Percentiles rank a stretch among this genome's conserved stretches.
Conservation (phyloP, 23 red algal genomes). For the Chondrus crispus region DNA sequence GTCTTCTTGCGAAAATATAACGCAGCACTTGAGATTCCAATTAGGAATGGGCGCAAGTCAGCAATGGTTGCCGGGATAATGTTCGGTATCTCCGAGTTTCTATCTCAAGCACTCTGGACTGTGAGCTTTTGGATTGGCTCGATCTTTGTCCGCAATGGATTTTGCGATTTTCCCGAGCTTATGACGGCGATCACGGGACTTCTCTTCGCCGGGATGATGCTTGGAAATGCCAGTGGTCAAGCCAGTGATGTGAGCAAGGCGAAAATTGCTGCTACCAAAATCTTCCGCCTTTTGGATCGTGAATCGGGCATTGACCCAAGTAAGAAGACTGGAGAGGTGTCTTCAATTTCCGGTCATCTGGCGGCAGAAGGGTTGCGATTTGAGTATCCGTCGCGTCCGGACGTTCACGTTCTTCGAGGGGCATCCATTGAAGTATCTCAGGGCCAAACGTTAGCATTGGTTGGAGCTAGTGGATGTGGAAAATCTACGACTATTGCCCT, state of each 20-base stretch:
- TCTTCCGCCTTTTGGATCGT: slow-evolving; percentile 86
- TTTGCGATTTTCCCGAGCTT: slow-evolving; percentile 50
- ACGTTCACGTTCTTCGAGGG: slow-evolving; percentile 81
- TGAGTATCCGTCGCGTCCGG: slow-evolving; percentile 80
- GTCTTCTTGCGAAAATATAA: slow-evolving; percentile 65
- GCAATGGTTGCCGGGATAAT: slow-evolving; percentile 62
- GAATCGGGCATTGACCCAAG: slow-evolving; percentile 75
- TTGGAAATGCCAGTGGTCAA: slow-evolving; percentile 77
- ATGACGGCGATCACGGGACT: slow-evolving; percentile 69
- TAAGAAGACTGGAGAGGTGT: not conserved
- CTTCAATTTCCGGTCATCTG: slow-evolving; percentile 37
- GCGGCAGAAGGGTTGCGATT: slow-evolving; percentile 66
- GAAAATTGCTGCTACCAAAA: slow-evolving; percentile 74
- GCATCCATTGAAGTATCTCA: slow-evolving; percentile 57
- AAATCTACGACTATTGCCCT: slow-evolving; percentile 84
- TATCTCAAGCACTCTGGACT: slow-evolving; percentile 65
- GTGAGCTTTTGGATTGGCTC: slow-evolving; percentile 87
- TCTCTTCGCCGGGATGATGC: slow-evolving; percentile 83
- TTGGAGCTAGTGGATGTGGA: slow-evolving; percentile 88
- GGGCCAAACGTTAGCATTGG: slow-evolving; percentile 93
- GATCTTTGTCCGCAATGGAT: slow-evolving; percentile 48
- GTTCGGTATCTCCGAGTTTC: slow-evolving; percentile 71
- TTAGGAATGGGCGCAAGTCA: slow-evolving; percentile 34
- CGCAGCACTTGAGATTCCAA: slow-evolving; percentile 45
- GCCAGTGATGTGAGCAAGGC: slow-evolving; percentile 77